These are phyloP conservation scores for Zymoseptoria tritici DNA, from an alignment of 2,329 filamentous ascomycete genomes.

Conservation along the genomic window DNA sequence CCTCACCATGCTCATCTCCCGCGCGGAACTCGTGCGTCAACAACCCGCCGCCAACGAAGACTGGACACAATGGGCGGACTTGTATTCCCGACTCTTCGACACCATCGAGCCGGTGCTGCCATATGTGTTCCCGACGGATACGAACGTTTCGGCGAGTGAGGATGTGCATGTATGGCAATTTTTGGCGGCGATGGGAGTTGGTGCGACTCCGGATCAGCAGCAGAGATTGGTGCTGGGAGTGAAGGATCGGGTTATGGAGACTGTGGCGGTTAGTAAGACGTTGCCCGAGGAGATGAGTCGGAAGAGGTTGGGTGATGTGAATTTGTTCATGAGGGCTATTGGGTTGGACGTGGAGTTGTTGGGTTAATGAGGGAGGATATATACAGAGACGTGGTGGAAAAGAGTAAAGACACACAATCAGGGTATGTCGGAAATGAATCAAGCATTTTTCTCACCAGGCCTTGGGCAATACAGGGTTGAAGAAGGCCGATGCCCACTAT, in stretches of 20 bases:
- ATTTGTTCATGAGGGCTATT: conserved; percentile 97
- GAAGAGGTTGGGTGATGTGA: conserved; percentile 82
- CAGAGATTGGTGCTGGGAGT: conserved; percentile 89
- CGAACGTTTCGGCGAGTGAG: conserved; percentile 60
- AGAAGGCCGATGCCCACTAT: too few species aligned
- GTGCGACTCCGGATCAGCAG: conserved; percentile 88
- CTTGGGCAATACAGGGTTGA: too few species aligned
- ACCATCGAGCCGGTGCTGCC: conserved; percentile 74
- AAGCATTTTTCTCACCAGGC: too few species aligned
- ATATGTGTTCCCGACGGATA: conserved; percentile 83
- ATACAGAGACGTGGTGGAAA: too few species aligned
- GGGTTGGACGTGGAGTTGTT: conserved; percentile 88
- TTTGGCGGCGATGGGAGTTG: conserved; percentile 87
- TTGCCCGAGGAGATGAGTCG: conserved; percentile 78
- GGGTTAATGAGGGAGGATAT: conserved; percentile 37
- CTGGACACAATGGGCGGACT: conserved; percentile 73
- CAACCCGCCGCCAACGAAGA: conserved; percentile 59
- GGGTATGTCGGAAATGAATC: too few species aligned
- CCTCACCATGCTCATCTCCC: conserved; percentile 87
- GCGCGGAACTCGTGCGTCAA: conserved; percentile 88
- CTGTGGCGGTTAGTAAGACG: conserved; percentile 79
- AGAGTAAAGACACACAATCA: too few species aligned
- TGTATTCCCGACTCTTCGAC: conserved; percentile 84
- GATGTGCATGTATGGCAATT: conserved; percentile 99
- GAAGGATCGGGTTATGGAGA: conserved; percentile 97